Percentiles rank a stretch among this genome's conserved stretches.
These are phyloP conservation scores for Postia placenta DNA, from an alignment of 768 basidiomycete genomes.

Conservation along the genomic window DNA sequence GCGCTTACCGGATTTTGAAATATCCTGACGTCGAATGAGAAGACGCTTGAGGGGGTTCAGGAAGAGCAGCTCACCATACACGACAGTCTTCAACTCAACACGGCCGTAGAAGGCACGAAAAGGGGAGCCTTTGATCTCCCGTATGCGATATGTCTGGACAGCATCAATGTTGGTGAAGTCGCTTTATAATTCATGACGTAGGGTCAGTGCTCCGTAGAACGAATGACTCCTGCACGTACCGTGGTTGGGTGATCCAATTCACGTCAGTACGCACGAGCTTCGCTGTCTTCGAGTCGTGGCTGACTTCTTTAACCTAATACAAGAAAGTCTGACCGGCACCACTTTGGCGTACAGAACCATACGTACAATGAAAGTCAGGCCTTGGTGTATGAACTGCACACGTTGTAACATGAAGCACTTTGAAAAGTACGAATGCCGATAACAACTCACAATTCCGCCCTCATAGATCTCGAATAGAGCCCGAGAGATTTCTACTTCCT, in stretches of 20 bases:
- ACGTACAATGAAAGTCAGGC: conserved; percentile 69
- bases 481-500: conserved; percentile 79
- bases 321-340: not conserved
- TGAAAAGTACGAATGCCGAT: not conserved
- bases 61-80: conserved; percentile 54
- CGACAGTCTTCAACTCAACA: conserved; percentile 57
- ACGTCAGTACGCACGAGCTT: conserved; percentile 70
- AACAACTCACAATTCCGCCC: conserved; percentile 64
- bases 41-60: not conserved
- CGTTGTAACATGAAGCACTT: conserved; percentile 3
- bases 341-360: no score
- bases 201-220: not conserved
- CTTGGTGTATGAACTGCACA: conserved; percentile 80
- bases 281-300: conserved; percentile 71
- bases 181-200: conserved; percentile 7
- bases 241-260: conserved; percentile 64
- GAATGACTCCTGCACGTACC: conserved; percentile 8
- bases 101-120: conserved; percentile 67
- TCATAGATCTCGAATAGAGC: conserved; percentile 88
- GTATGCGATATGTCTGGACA: conserved; percentile 67
- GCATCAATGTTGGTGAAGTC: conserved; percentile 67
- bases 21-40: conserved; percentile 42
- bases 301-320: conserved; percentile 66
- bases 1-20: conserved; percentile 63
- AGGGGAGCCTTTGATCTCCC: conserved; percentile 51